Conservation (phyloP, 106 monocot species). For the Acorus calamus region DNA sequence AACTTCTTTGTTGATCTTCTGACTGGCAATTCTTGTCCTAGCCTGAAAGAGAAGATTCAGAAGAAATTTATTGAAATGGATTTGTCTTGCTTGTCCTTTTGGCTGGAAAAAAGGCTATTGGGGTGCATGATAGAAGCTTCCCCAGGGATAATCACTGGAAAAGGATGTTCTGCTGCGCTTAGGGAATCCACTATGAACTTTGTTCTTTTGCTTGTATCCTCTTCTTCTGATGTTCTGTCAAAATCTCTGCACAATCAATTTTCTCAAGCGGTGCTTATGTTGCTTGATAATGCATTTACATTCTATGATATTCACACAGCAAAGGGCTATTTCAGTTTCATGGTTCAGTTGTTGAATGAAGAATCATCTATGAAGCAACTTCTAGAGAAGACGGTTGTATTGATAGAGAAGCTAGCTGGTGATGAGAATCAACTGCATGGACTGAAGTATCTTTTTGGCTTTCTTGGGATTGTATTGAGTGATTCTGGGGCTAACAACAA, state of each 20-base stretch:
- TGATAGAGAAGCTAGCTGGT: constrained; percentile 64
- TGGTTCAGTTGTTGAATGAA: constrained; percentile 60
- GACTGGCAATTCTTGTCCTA: constrained; percentile 29
- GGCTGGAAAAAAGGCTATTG: constrained; percentile 68
- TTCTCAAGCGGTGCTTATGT: constrained; percentile 60
- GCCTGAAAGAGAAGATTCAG: constrained; percentile 46
- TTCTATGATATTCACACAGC: constrained; percentile 55
- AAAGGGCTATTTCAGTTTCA: constrained; percentile 71
- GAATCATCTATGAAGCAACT: constrained; percentile 48
- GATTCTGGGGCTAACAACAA: constrained; percentile 39
- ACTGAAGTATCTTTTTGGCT: constrained; percentile 72
- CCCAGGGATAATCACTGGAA: constrained; percentile 22
- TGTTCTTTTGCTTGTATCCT: constrained; percentile 35
- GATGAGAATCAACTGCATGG: constrained; percentile 46
- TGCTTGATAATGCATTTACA: constrained; percentile 74
- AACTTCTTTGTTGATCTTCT: constrained; percentile 66
- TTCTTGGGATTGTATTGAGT: constrained; percentile 54
- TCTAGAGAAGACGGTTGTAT: constrained; percentile 42
- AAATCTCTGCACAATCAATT: constrained; percentile 41
- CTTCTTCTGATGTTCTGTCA: constrained; percentile 29
- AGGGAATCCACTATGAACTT: constrained; percentile 68
- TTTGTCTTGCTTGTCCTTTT: constrained; percentile 49
- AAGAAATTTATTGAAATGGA: constrained; percentile 68
- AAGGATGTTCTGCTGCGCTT: constrained; percentile 33
- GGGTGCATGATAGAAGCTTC: constrained; percentile 28